A percentile compares a stretch with the other conserved stretches of the same genome.
These are phyloP conservation scores for Starmera caribaea DNA, from an alignment of 805 yeast species.

Conservation along the genomic window DNA sequence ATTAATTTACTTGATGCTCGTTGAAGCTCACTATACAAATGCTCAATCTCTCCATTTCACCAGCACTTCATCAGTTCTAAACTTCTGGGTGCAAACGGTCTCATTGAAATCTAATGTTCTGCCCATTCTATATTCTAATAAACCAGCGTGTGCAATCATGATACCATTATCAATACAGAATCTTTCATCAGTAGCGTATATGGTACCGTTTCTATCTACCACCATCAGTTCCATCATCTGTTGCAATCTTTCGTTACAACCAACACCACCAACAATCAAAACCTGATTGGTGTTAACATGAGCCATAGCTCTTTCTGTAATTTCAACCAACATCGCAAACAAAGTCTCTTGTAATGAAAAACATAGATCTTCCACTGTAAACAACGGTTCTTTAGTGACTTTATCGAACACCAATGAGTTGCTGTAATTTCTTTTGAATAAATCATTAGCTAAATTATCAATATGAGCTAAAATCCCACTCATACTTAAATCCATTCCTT, in stretches of 20 bases:
- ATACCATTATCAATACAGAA: slow-evolving; percentile 97
- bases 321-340: slow-evolving; percentile 94
- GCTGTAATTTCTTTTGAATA: slow-evolving; percentile 36
- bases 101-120: slow-evolving; percentile 44
- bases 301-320: slow-evolving; percentile 97
- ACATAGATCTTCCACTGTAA: slow-evolving; percentile 83
- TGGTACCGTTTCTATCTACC: slow-evolving; percentile 75
- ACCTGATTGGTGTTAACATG: slow-evolving; percentile 88
- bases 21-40: background rate
- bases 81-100: slow-evolving; percentile 87
- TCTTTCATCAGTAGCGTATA: slow-evolving; percentile 91
- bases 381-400: slow-evolving; percentile 32
- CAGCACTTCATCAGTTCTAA: slow-evolving; percentile 88
- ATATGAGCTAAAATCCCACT: slow-evolving; percentile 87
- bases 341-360: slow-evolving; percentile 87
- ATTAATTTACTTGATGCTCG: background rate
- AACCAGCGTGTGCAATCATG: slow-evolving; percentile 98
- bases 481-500: slow-evolving; percentile 98
- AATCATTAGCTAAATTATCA: slow-evolving; percentile 69
- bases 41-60: slow-evolving; percentile 77
- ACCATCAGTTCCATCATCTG: slow-evolving; percentile 98
- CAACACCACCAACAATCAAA: slow-evolving; percentile 97
- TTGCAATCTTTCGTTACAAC: slow-evolving; percentile 84
- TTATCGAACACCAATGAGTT: slow-evolving; percentile 28
- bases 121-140: slow-evolving; percentile 79